A percentile compares a stretch with the other conserved stretches of the same genome.
Evolutionary conservation across 345 rosid species (phyloP).

Genomic region (Linum usitatissimum): DNA sequence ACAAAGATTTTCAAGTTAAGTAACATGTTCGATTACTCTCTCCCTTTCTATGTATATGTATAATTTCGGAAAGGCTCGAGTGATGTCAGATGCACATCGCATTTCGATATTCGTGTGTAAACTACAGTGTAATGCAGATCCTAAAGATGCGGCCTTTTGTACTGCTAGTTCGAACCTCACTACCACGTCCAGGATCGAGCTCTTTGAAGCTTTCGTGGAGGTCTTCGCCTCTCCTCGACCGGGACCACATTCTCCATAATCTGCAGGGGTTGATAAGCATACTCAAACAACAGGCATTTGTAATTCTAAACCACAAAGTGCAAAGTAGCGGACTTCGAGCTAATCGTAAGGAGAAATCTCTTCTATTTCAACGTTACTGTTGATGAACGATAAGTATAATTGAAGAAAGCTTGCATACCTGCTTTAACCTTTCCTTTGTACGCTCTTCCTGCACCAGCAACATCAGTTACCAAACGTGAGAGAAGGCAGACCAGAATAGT

Average conservation of each 20-base stretch:
- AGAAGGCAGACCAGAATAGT: not conserved
- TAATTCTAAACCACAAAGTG: not conserved
- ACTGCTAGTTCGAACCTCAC: not conserved
- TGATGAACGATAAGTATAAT: not conserved
- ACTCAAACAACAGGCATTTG: not conserved
- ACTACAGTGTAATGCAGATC: too few species aligned
- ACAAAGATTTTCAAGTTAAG: too few species aligned
- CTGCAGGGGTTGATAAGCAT: constrained; percentile 22
- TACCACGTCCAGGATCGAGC: constrained; percentile 26
- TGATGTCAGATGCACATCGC: too few species aligned
- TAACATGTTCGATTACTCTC: too few species aligned
- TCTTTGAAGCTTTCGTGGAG: constrained; percentile 40
- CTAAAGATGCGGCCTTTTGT: too few species aligned
- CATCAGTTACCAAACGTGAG: constrained; percentile 6
- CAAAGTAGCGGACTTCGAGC: not conserved
- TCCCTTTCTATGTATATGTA: too few species aligned
- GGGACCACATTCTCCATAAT: constrained; percentile 72
- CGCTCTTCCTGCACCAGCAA: constrained; percentile 46
- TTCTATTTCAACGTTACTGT: not conserved
- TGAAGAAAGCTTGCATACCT: constrained; percentile 27
- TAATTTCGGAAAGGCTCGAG: too few species aligned
- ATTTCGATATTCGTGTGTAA: too few species aligned
- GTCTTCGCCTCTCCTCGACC: constrained; percentile 48
- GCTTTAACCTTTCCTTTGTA: constrained; percentile 56
- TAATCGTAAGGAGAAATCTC: not conserved